Evolutionary conservation across 2,329 filamentous ascomycete species (phyloP).

Genomic region (Colletotrichum ledebouriae): DNA sequence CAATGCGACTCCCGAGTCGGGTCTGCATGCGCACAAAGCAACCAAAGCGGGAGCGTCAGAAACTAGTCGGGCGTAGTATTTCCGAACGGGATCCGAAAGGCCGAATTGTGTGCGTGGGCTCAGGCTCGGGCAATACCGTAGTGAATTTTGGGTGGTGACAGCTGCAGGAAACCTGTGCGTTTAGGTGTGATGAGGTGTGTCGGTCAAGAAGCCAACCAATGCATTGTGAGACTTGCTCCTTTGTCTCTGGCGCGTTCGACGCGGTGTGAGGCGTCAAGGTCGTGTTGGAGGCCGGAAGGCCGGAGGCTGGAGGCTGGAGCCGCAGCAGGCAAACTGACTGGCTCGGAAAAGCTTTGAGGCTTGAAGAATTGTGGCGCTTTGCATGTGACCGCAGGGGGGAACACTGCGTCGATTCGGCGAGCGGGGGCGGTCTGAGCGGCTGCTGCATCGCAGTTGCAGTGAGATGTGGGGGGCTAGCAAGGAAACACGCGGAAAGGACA

Average conservation of each 20-base stretch:
- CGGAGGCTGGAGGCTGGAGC: conserved; percentile 31
- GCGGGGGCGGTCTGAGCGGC: conserved; percentile 37
- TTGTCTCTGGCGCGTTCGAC: conserved; percentile 39
- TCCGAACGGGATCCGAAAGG: conserved; percentile 34
- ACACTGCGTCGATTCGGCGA: background rate
- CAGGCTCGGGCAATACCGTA: conserved; percentile 5
- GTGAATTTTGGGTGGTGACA: conserved; percentile 12
- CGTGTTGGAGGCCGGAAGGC: conserved; percentile 30
- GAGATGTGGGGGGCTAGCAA: conserved; percentile 30
- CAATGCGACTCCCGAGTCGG: conserved; percentile 32
- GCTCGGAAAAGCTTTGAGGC: conserved; percentile 12
- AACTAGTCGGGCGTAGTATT: conserved; percentile 36
- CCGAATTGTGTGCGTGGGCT: conserved; percentile 22
- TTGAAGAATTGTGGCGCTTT: conserved; percentile 41
- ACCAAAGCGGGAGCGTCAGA: conserved; percentile 7
- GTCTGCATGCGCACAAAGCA: conserved; percentile 34
- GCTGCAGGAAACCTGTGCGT: conserved; percentile 26
- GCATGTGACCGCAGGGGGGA: conserved; percentile 40
- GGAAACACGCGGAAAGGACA: conserved; percentile 17
- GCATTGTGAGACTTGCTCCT: conserved; percentile 26
- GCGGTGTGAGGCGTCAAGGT: conserved; percentile 31
- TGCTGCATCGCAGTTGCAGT: conserved; percentile 17
- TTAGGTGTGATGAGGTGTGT: conserved; percentile 35
- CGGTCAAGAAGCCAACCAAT: conserved; percentile 38
- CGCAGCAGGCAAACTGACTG: conserved; percentile 1